phyloP scores from a whole-genome alignment of 257 asterid genomes.

The Ophiorrhiza pumila region DNA sequence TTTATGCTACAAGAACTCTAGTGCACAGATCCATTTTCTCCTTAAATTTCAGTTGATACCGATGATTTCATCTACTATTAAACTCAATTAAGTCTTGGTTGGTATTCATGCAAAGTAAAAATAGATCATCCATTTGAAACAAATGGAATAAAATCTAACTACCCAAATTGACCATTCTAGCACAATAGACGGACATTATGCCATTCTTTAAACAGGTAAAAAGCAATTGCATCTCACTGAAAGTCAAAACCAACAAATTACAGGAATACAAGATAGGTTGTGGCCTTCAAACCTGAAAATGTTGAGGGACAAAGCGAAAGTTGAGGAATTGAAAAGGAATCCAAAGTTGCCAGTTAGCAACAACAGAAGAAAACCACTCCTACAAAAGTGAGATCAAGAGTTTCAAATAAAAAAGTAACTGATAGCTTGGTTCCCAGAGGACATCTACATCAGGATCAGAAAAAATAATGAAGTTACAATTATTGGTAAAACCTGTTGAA shows the following conservation, averaged over 20 bases:
- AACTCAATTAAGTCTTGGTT: neutral
- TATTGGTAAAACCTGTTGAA: constrained; percentile 57
- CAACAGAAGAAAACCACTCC: constrained; percentile 93
- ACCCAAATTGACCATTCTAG: neutral
- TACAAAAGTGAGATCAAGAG: constrained; percentile 19
- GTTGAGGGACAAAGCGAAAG: constrained; percentile 91
- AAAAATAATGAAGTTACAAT: too few species aligned
- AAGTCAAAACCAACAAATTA: neutral
- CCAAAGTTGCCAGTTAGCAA: constrained; percentile 98
- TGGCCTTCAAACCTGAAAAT: constrained; percentile 71
- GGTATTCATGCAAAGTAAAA: neutral
- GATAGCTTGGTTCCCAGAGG: neutral
- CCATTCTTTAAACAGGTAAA: neutral
- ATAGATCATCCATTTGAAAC: neutral
- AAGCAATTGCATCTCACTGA: neutral
- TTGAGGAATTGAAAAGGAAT: constrained; percentile 93
- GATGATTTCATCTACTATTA: too few species aligned
- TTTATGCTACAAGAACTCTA: too few species aligned
- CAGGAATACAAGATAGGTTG: neutral
- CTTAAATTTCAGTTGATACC: too few species aligned
- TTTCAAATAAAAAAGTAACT: neutral
- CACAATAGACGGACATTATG: neutral
- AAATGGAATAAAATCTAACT: neutral
- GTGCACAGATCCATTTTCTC: too few species aligned
- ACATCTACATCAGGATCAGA: neutral